Evolutionary conservation across 2,329 filamentous ascomycete genomes (phyloP).

Genomic region (Sporothrix humicola): DNA sequence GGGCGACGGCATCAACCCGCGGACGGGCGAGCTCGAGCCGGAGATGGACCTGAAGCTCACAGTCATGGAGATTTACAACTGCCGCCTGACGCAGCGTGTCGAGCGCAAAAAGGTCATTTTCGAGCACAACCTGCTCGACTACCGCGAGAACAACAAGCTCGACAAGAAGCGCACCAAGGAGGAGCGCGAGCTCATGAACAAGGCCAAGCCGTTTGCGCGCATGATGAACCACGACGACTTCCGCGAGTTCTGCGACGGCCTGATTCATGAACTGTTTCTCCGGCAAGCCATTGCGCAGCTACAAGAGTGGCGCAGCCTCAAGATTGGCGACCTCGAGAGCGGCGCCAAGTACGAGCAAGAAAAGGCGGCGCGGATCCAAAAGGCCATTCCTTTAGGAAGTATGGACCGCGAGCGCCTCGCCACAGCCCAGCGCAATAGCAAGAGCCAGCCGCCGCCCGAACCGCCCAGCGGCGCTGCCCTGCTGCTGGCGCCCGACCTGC

Average conservation of each 20-base stretch:
- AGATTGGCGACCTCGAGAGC: slow-evolving; percentile 81
- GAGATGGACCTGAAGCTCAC: slow-evolving; percentile 98
- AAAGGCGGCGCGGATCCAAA: slow-evolving; percentile 76
- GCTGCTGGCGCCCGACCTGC: slow-evolving; percentile 77
- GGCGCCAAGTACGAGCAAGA: slow-evolving; percentile 94
- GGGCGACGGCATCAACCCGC: slow-evolving; percentile 86
- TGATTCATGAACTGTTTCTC: slow-evolving; percentile 90
- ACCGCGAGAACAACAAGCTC: slow-evolving; percentile 83
- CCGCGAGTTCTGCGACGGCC: slow-evolving; percentile 79
- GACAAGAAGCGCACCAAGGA: slow-evolving; percentile 98
- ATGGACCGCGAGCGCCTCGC: slow-evolving; percentile 83
- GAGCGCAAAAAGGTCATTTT: slow-evolving; percentile 97
- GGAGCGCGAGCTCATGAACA: slow-evolving; percentile 87
- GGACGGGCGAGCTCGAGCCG: slow-evolving; percentile 84
- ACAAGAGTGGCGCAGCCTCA: slow-evolving; percentile 88
- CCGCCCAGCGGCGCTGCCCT: slow-evolving; percentile 77
- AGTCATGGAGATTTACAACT: slow-evolving; percentile 98
- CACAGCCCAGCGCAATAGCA: slow-evolving; percentile 69
- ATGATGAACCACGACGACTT: slow-evolving; percentile 97
- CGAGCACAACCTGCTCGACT: slow-evolving; percentile 91
- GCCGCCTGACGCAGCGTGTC: slow-evolving; percentile 83
- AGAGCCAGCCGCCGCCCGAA: slow-evolving; percentile 72
- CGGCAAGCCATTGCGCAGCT: slow-evolving; percentile 87
- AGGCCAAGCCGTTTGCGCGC: slow-evolving; percentile 91
- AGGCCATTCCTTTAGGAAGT: slow-evolving; percentile 72